Evolutionary conservation across 1,284 basidiomycete genomes (phyloP).

Genomic region (Salmacisia buchloeana): DNA sequence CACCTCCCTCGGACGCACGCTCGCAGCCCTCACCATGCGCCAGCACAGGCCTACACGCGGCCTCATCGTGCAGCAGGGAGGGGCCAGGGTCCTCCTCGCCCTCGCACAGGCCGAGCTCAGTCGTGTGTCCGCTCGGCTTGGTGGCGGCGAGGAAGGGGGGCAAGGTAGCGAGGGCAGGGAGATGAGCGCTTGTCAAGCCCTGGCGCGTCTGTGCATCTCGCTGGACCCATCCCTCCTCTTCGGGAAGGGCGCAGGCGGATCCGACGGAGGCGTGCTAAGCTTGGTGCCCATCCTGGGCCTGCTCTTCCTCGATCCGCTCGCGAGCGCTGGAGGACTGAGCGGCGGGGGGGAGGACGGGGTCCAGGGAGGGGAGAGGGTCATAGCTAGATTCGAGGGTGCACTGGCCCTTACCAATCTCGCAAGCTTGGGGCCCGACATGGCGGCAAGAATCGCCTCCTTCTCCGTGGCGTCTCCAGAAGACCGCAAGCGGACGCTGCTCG

Average conservation of each 20-base stretch:
- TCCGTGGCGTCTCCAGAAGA: not conserved
- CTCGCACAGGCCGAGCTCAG: conserved; percentile 49
- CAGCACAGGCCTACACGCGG: conserved; percentile 71
- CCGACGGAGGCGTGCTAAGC: too few relatives aligned
- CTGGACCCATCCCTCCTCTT: conserved; percentile 82
- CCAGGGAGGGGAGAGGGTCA: too few relatives aligned
- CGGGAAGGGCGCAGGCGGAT: conserved; percentile 52
- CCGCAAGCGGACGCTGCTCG: not conserved
- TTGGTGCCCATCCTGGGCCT: conserved; percentile 19
- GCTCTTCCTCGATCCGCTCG: conserved; percentile 28
- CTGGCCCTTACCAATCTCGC: conserved; percentile 95
- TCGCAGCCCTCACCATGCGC: conserved; percentile 15
- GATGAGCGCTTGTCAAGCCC: conserved; percentile 64
- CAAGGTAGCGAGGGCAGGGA: not conserved
- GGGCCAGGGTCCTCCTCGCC: conserved; percentile 64
- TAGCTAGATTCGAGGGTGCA: conserved; percentile 70
- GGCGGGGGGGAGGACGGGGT: too few relatives aligned
- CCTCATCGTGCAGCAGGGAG: conserved; percentile 74
- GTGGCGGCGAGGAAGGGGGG: not conserved
- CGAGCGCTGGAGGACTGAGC: too few relatives aligned
- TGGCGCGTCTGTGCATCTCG: conserved; percentile 88
- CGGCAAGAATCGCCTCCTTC: conserved; percentile 54
- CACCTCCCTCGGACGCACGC: conserved; percentile 22
- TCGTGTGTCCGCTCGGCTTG: not conserved
- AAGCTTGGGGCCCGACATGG: conserved; percentile 66